Conservation (phyloP, 441 rosid species). For the Gossypium gossypioides region DNA sequence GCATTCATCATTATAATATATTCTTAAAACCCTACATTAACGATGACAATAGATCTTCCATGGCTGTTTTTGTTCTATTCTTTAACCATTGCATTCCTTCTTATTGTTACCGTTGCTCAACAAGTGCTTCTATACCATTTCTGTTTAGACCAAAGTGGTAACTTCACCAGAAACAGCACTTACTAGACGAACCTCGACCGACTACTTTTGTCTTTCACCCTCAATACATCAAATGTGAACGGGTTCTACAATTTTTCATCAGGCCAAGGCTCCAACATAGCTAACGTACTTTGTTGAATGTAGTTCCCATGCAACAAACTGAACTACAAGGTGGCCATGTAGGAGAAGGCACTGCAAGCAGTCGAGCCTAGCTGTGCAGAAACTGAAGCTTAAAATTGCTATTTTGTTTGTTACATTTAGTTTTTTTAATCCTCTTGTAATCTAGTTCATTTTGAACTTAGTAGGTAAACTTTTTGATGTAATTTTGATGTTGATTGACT, state of each 20-base stretch:
- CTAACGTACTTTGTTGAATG: neutral
- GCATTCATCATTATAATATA: neutral
- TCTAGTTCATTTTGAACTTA: no score
- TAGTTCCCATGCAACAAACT: no score
- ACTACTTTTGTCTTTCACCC: slow-evolving; percentile 20
- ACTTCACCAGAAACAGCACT: slow-evolving; percentile 28
- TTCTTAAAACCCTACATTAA: neutral
- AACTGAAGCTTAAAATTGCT: no score
- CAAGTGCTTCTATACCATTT: neutral
- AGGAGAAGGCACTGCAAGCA: no score
- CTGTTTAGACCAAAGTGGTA: slow-evolving; percentile 8
- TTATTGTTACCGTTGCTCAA: neutral
- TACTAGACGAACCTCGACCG: slow-evolving; percentile 25
- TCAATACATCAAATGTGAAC: slow-evolving; percentile 5
- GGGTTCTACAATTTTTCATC: slow-evolving; percentile 23
- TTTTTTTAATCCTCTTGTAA: no score
- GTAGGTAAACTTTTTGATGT: no score
- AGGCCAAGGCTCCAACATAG: slow-evolving; percentile 10
- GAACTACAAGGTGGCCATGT: no score
- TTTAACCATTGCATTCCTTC: neutral
- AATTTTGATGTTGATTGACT: no score
- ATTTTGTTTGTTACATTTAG: no score
- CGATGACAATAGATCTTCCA: neutral
- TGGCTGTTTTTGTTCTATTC: neutral
- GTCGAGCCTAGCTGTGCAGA: no score